phyloP scores from a whole-genome alignment of 441 rosid genomes.

The Pelargonium australe region DNA sequence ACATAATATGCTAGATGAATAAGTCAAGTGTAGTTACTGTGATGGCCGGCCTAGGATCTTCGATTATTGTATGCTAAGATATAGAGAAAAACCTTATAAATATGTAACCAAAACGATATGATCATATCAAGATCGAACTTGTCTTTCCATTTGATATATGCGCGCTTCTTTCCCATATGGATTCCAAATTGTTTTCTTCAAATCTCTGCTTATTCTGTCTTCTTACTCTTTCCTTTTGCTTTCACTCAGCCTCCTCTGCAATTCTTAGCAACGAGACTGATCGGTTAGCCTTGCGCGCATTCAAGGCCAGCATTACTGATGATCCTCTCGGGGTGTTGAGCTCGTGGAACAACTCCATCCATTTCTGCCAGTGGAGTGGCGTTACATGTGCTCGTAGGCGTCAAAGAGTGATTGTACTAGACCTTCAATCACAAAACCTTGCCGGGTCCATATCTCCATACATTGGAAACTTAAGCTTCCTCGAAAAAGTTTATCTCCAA shows the following conservation, averaged over 20 bases:
- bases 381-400: constrained; percentile 4
- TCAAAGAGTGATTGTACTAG: constrained; percentile 10
- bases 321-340: constrained; percentile 13
- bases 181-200: background rate
- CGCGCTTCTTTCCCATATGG: too few species aligned
- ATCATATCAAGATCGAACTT: too few species aligned
- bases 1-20: too few species aligned
- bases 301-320: background rate
- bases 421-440: constrained; percentile 1
- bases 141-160: too few species aligned
- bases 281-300: background rate
- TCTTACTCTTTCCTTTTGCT: background rate
- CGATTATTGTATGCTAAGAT: too few species aligned
- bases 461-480: constrained; percentile 9
- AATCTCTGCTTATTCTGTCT: background rate
- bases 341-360: background rate
- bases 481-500: background rate
- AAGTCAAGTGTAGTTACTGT: too few species aligned
- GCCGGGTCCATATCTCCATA: constrained; percentile 14
- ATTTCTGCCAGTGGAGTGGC: constrained; percentile 20
- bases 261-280: constrained; percentile 16
- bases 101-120: too few species aligned
- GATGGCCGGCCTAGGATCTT: too few species aligned
- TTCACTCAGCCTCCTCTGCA: background rate
- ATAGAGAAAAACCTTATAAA: too few species aligned